Conservation (phyloP, 2,329 filamentous ascomycete genomes). For the Orbilia javanica region DNA sequence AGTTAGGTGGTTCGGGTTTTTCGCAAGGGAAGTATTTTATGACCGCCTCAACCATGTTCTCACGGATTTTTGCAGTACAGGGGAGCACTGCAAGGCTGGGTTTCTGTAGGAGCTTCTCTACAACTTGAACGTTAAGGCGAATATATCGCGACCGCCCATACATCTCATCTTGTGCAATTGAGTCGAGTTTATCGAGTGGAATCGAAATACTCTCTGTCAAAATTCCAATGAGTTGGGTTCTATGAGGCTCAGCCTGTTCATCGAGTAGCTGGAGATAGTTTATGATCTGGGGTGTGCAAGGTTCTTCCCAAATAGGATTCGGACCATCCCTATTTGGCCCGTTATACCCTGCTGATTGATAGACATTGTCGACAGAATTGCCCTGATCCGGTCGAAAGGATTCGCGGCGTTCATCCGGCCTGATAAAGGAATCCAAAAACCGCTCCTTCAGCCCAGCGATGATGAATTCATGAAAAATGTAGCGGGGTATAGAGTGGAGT, state of each 20-base stretch:
- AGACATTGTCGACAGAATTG: background rate
- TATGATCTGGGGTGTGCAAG: background rate
- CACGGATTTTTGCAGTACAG: constrained; percentile 1
- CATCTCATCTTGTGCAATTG: background rate
- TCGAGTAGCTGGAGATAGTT: constrained; percentile 27
- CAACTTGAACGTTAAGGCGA: background rate
- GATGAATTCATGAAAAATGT: constrained; percentile 31
- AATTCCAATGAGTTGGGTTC: background rate
- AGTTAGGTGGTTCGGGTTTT: constrained; percentile 15
- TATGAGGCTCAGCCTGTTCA: constrained; percentile 23
- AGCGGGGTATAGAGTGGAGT: background rate
- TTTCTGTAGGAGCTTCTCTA: background rate
- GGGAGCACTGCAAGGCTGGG: constrained; percentile 1
- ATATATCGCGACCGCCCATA: constrained; percentile 2
- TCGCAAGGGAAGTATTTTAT: constrained; percentile 14
- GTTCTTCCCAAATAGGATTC: background rate
- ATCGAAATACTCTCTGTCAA: constrained; percentile 5
- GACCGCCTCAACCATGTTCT: constrained; percentile 27
- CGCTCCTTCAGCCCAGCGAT: constrained; percentile 23
- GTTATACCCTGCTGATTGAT: background rate
- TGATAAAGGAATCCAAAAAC: background rate
- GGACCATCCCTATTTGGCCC: background rate
- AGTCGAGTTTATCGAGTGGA: background rate
- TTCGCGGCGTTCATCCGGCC: background rate
- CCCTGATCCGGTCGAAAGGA: background rate